Conservation (phyloP, 2,329 filamentous ascomycete genomes). For the Colletotrichum sp. region DNA sequence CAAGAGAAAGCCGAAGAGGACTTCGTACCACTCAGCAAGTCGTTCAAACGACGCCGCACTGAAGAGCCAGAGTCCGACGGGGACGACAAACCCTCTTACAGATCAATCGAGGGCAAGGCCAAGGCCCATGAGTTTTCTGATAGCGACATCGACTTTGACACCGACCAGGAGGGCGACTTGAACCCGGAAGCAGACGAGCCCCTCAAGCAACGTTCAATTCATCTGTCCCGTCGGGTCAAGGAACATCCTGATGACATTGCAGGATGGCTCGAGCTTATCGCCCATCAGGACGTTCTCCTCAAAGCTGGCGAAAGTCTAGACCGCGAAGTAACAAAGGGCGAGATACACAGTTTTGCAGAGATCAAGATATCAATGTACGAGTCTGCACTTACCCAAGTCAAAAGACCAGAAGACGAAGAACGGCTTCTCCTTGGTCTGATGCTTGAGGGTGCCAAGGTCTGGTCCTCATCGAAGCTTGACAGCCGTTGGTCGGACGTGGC, state of each 20-base stretch:
- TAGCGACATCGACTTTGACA: constrained; percentile 55
- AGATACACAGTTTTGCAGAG: constrained; percentile 73
- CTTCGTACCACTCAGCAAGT: constrained; percentile 49
- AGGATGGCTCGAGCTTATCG: constrained; percentile 79
- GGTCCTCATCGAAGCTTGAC: constrained; percentile 48
- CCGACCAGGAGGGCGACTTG: constrained; percentile 43
- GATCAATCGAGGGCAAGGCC: constrained; percentile 69
- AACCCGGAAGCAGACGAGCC: constrained; percentile 43
- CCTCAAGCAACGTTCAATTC: constrained; percentile 59
- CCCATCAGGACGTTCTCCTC: constrained; percentile 76
- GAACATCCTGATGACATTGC: constrained; percentile 69
- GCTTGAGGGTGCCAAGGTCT: constrained; percentile 74
- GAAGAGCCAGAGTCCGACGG: constrained; percentile 48
- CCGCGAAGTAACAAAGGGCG: constrained; percentile 58
- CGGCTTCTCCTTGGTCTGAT: constrained; percentile 72
- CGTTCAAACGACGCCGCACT: constrained; percentile 26
- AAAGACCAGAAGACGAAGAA: constrained; percentile 53
- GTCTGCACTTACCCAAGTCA: constrained; percentile 69
- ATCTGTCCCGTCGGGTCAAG: constrained; percentile 68
- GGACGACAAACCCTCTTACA: constrained; percentile 61
- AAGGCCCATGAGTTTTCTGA: constrained; percentile 52
- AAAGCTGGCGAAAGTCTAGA: constrained; percentile 48
- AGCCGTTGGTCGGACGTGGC: constrained; percentile 42
- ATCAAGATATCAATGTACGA: constrained; percentile 83
- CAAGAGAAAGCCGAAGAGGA: constrained; percentile 39